Conservation (phyloP, 2,329 filamentous ascomycete species). For the Ceratocystis diversiconidia region DNA sequence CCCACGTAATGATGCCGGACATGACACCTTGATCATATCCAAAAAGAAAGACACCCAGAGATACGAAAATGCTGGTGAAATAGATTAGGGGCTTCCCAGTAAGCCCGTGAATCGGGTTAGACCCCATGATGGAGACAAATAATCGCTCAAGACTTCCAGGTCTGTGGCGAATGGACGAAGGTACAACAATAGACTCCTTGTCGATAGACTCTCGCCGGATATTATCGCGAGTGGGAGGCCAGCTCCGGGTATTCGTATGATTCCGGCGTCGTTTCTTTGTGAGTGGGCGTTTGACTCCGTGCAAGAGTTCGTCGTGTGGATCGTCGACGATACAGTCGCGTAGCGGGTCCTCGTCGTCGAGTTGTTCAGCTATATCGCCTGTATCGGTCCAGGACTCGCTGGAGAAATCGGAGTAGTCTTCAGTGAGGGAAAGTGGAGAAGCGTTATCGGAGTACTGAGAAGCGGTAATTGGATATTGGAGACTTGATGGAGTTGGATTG, state of each 20-base stretch:
- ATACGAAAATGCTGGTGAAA: constrained; percentile 86
- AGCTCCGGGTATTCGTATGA: constrained; percentile 35
- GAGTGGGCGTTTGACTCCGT: constrained; percentile 34
- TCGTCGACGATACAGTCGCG: constrained; percentile 53
- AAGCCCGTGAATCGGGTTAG: constrained; percentile 70
- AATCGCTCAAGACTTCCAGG: constrained; percentile 51
- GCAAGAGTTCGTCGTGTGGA: constrained; percentile 47
- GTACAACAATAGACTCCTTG: constrained; percentile 74
- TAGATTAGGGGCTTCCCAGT: constrained; percentile 95
- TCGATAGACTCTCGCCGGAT: constrained; percentile 28
- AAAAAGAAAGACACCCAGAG: constrained; percentile 74
- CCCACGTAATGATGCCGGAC: constrained; percentile 58
- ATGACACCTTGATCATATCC: constrained; percentile 85
- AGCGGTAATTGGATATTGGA: neutral
- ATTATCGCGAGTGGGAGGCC: constrained; percentile 21
- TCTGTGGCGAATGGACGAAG: constrained; percentile 44
- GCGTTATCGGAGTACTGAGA: too few relatives aligned
- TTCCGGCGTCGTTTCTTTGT: constrained; percentile 24
- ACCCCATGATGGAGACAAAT: constrained; percentile 74
- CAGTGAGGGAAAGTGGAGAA: constrained; percentile 16
- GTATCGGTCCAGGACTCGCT: constrained; percentile 78
- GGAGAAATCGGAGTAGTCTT: constrained; percentile 42
- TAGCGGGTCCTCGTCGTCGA: constrained; percentile 70
- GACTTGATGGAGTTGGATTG: constrained; percentile 21
- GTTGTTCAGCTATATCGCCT: constrained; percentile 85